phyloP scores from a whole-genome alignment of 306 rosid genomes.

The Lathyrus oleraceus region DNA sequence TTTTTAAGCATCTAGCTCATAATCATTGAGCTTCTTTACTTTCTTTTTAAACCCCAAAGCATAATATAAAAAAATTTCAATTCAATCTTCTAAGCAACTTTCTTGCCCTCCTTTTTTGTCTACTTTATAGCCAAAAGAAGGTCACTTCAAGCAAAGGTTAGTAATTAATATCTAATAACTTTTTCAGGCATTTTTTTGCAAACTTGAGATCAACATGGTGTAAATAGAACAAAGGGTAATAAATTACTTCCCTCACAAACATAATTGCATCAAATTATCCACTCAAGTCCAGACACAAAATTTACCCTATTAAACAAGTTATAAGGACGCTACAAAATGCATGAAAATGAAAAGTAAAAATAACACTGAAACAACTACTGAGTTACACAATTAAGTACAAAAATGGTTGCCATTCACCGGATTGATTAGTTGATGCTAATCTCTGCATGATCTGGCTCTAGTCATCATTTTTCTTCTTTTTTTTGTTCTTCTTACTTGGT shows the following conservation, averaged over 20 bases:
- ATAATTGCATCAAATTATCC: constrained; percentile 20
- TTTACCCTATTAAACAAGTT: constrained; percentile 6
- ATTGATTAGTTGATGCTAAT: not conserved
- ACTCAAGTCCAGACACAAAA: constrained; percentile 21
- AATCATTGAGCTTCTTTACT: too few relatives aligned
- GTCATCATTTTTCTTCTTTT: constrained; percentile 41
- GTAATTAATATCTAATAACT: not conserved
- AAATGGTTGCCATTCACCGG: constrained; percentile 35
- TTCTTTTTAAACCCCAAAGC: too few relatives aligned
- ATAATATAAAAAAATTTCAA: too few relatives aligned
- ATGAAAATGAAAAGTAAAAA: constrained; percentile 3
- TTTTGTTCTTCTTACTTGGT: constrained; percentile 46
- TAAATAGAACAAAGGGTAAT: not conserved
- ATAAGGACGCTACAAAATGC: constrained; percentile 21
- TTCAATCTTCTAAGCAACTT: too few relatives aligned
- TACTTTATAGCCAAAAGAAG: too few relatives aligned
- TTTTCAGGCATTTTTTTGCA: not conserved
- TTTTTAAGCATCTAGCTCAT: too few relatives aligned
- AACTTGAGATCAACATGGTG: not conserved
- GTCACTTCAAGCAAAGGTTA: too few relatives aligned
- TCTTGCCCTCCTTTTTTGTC: too few relatives aligned
- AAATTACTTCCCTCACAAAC: constrained; percentile 8
- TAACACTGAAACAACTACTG: constrained; percentile 21
- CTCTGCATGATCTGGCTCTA: constrained; percentile 3
- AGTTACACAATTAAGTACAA: constrained; percentile 32